Percentiles rank a stretch among this genome's conserved stretches.
These are phyloP conservation scores for Arabis hirsuta DNA, from an alignment of 345 rosid genomes.

Conservation along the genomic window DNA sequence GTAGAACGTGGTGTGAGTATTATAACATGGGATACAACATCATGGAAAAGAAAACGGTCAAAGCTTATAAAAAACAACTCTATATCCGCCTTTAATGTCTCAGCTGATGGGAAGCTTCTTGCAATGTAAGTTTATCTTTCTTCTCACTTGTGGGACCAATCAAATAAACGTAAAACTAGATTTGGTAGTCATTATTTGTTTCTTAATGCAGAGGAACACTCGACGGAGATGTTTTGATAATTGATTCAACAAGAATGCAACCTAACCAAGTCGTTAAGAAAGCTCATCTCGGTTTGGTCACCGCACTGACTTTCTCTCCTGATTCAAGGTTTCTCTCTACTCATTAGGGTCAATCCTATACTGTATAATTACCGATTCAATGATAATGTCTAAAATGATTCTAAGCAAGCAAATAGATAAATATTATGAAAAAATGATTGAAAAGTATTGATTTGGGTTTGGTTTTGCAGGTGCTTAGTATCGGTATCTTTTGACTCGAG, in stretches of 20 bases:
- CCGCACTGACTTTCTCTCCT: slow-evolving; percentile 76
- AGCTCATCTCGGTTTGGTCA: slow-evolving; percentile 89
- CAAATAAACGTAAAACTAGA: not conserved
- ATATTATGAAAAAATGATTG: not conserved
- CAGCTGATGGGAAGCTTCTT: slow-evolving; percentile 77
- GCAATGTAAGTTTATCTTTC: slow-evolving; percentile 55
- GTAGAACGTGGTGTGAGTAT: slow-evolving; percentile 75
- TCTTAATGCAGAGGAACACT: slow-evolving; percentile 65
- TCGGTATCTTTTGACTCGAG: slow-evolving; percentile 93
- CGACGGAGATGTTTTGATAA: slow-evolving; percentile 66
- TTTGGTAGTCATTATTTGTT: not conserved
- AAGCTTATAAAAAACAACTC: slow-evolving; percentile 60
- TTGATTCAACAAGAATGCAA: slow-evolving; percentile 58
- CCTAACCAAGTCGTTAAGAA: slow-evolving; percentile 53
- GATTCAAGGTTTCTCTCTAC: slow-evolving; percentile 74
- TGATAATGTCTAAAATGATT: not conserved
- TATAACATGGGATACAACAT: slow-evolving; percentile 69
- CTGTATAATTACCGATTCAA: not conserved
- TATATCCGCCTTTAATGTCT: slow-evolving; percentile 74
- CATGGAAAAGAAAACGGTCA: slow-evolving; percentile 64
- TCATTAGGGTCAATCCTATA: not conserved
- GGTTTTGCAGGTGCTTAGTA: slow-evolving; percentile 65
- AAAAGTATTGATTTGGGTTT: slow-evolving; percentile 25
- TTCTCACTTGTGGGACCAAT: not conserved
- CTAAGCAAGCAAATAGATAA: slow-evolving; percentile 10